Evolutionary conservation across 2,329 filamentous ascomycete species (phyloP).

Genomic region (Ceratocystis alfenasii): DNA sequence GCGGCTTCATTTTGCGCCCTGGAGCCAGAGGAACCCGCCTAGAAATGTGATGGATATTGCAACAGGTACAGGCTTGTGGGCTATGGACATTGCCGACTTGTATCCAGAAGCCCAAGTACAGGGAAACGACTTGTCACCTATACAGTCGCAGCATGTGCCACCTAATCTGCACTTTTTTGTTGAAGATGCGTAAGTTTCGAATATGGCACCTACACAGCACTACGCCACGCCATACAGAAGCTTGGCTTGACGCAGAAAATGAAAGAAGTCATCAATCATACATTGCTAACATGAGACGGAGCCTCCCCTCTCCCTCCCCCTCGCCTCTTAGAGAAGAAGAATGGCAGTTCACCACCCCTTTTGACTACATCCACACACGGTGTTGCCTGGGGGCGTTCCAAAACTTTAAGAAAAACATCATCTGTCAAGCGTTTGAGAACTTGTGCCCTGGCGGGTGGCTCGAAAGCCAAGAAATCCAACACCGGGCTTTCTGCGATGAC

Average conservation of each 20-base stretch:
- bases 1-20: conserved; percentile 35
- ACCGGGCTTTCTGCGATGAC: conserved; percentile 35
- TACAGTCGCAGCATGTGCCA: conserved; percentile 54
- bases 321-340: conserved; percentile 33
- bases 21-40: conserved; percentile 30
- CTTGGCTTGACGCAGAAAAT: too few species aligned
- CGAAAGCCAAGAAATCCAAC: conserved; percentile 41
- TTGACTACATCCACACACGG: conserved; percentile 45
- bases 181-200: conserved; percentile 43
- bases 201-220: neutral
- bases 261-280: neutral
- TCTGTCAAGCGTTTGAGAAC: conserved; percentile 40
- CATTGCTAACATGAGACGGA: neutral
- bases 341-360: conserved; percentile 42
- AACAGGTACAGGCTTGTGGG: conserved; percentile 45
- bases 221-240: too few species aligned
- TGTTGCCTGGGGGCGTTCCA: conserved; percentile 40
- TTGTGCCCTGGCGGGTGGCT: conserved; percentile 43
- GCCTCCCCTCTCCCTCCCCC: too few species aligned
- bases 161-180: conserved; percentile 64
- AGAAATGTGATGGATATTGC: conserved; percentile 34
- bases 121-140: conserved; percentile 56
- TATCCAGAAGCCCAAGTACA: conserved; percentile 48
- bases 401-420: conserved; percentile 38
- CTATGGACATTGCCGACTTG: conserved; percentile 52